Evolutionary conservation across 2,329 filamentous ascomycete genomes (phyloP), one percentile per base, ranked within the genome.

Genomic region (Corynespora cassiicola): DNA sequence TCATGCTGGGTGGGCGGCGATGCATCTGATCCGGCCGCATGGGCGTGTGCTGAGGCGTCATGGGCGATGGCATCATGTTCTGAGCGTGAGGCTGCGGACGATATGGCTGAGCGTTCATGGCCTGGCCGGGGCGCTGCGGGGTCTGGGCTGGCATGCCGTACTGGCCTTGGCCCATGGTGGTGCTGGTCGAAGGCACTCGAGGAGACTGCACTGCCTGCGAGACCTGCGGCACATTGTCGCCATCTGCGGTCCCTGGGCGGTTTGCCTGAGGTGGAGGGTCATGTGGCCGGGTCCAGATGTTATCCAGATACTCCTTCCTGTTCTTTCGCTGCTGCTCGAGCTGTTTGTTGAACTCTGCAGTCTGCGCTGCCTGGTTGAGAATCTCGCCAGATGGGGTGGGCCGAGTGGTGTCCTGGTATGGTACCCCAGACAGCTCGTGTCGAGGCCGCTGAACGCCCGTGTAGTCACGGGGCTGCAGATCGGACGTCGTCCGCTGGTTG

Each of bases 291-390:
- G 86, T 82, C 87, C 91, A 97, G 50, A 90, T 80, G 38, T 83
- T 84, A 37, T 92, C 85, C 50, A 95, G 76, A 53, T 90, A 95
- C 42, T 91, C 85, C 42, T 78, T 81, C 42, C 94, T 87, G 69
- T 87, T 85, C 24, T 84, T 83, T 42, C 92, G 86, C 66, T 91
- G 87, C 54, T 87, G 81, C 58, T 87, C 90, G 34, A 97, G 77
- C 30, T 81, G 80, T 57, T 94, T 90, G 73, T 92, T 97, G 73
- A 87, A 95, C 54, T 97, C 92, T 41, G 90, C 89, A 12, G 92
- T 87, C 48, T 95, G 89, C 33, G 89, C 84, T 18, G 90, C 89
- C 67, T 96, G 90, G 29, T 87, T 86, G 50, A 94, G 78, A 36
- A 97, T 83, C 57, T 97, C 92, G 30, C 81, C 77, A 18, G 88